Percentiles rank a stretch among this genome's conserved stretches.
Conservation (phyloP, 306 rosid species). For the Gastrolobium bilobum region DNA sequence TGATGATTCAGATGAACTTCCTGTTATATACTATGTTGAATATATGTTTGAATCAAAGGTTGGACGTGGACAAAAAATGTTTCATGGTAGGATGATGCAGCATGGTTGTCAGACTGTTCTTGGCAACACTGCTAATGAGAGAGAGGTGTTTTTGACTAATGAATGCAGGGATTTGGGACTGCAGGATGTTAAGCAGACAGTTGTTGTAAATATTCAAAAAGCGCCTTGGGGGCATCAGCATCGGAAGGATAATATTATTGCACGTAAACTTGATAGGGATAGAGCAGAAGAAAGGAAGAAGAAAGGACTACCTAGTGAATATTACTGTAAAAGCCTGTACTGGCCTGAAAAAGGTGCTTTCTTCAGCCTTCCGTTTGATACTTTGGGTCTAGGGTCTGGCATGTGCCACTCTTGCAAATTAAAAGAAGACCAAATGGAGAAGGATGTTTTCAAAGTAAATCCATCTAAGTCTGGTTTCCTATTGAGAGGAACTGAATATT, state of each 20-base stretch:
- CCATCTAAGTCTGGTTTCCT: slow-evolving; percentile 68
- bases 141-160: slow-evolving; percentile 88
- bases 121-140: slow-evolving; percentile 88
- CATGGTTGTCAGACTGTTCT: slow-evolving; percentile 87
- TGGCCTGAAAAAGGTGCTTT: slow-evolving; percentile 94
- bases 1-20: slow-evolving; percentile 65
- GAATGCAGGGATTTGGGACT: slow-evolving; percentile 72
- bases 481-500: slow-evolving; percentile 68
- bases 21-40: slow-evolving; percentile 73
- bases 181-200: slow-evolving; percentile 61
- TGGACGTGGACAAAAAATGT: slow-evolving; percentile 76
- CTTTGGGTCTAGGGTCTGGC: slow-evolving; percentile 83
- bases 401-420: slow-evolving; percentile 76
- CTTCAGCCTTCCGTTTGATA: slow-evolving; percentile 67
- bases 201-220: slow-evolving; percentile 57
- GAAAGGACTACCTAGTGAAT: slow-evolving; percentile 80
- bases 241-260: slow-evolving; percentile 71
- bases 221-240: slow-evolving; percentile 84
- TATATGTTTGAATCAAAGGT: slow-evolving; percentile 79
- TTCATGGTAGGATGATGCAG: slow-evolving; percentile 85
- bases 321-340: slow-evolving; percentile 84
- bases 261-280: slow-evolving; percentile 69
- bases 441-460: slow-evolving; percentile 66
- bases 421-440: slow-evolving; percentile 61
- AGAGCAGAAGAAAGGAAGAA: slow-evolving; percentile 88